Percentiles rank a stretch among this genome's conserved stretches.
These are phyloP conservation scores for Lasiodiplodia gonubiensis DNA, from an alignment of 2,329 filamentous ascomycete species.

Conservation along the genomic window DNA sequence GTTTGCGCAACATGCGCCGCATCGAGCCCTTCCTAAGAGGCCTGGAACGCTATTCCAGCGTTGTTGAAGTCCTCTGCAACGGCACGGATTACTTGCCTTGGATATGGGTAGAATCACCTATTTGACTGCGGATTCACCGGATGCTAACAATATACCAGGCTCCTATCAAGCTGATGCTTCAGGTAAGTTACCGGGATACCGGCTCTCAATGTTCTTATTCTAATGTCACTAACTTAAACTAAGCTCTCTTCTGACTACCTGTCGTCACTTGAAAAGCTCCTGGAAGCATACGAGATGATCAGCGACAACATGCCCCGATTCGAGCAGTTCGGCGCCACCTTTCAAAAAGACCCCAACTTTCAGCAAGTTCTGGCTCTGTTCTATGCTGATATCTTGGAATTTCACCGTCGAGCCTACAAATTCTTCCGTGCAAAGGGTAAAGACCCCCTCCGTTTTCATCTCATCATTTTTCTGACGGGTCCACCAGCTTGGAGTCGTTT, in stretches of 20 bases:
- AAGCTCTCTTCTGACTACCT: neutral
- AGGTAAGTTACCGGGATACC: too few relatives aligned
- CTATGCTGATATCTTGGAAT: slow-evolving; percentile 57
- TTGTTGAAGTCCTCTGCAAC: slow-evolving; percentile 53
- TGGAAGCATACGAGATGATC: neutral
- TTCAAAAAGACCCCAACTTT: slow-evolving; percentile 37
- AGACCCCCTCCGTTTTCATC: neutral
- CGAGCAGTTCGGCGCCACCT: neutral
- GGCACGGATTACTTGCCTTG: slow-evolving; percentile 55
- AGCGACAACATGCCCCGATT: neutral
- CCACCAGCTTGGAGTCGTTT: neutral
- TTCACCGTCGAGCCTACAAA: slow-evolving; percentile 55
- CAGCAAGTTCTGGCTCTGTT: slow-evolving; percentile 51
- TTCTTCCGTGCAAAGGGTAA: slow-evolving; percentile 44
- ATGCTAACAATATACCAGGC: neutral
- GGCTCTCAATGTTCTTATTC: too few relatives aligned
- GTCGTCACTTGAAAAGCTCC: neutral
- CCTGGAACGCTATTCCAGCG: slow-evolving; percentile 51
- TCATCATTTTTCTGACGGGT: neutral
- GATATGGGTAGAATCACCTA: slow-evolving; percentile 46
- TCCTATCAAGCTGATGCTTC: too few relatives aligned
- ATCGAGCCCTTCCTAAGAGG: slow-evolving; percentile 51
- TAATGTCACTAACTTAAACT: neutral
- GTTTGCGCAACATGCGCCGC: slow-evolving; percentile 52
- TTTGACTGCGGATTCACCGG: neutral